Conservation (phyloP, 2,329 filamentous ascomycete genomes). For the Alternaria triticina region DNA sequence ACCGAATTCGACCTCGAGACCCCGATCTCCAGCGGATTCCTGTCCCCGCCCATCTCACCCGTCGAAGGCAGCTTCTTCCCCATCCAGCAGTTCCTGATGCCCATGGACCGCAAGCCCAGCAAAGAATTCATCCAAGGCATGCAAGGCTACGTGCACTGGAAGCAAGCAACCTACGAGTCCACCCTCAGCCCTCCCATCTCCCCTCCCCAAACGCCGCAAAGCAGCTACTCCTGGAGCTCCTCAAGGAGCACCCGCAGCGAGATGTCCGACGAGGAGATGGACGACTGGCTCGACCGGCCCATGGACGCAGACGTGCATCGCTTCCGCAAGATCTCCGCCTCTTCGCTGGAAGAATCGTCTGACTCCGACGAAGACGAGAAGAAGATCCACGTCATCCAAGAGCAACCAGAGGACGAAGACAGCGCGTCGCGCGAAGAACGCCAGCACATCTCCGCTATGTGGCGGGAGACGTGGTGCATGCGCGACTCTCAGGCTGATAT, state of each 20-base stretch:
- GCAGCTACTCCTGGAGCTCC: slow-evolving; percentile 3
- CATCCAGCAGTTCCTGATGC: slow-evolving; percentile 8
- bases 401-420: slow-evolving; percentile 7
- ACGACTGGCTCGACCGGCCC: slow-evolving; percentile 25
- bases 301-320: slow-evolving; percentile 26
- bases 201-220: slow-evolving; percentile 8
- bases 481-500: background rate
- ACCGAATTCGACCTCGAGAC: slow-evolving; percentile 4
- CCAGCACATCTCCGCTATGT: slow-evolving; percentile 1
- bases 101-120: slow-evolving; percentile 10
- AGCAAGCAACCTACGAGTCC: slow-evolving; percentile 12
- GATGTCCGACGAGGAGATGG: slow-evolving; percentile 29
- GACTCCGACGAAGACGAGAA: background rate
- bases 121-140: slow-evolving; percentile 9
- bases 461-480: slow-evolving; percentile 13
- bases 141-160: slow-evolving; percentile 15
- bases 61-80: slow-evolving; percentile 11
- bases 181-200: background rate
- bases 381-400: slow-evolving; percentile 13
- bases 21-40: background rate
- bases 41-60: slow-evolving; percentile 7
- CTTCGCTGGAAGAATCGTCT: background rate
- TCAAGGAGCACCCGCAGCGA: slow-evolving; percentile 12
- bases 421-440: background rate
- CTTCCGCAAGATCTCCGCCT: slow-evolving; percentile 13